phyloP scores from a whole-genome alignment of 2,329 filamentous ascomycete genomes.

The Botryosphaeria dothidea region DNA sequence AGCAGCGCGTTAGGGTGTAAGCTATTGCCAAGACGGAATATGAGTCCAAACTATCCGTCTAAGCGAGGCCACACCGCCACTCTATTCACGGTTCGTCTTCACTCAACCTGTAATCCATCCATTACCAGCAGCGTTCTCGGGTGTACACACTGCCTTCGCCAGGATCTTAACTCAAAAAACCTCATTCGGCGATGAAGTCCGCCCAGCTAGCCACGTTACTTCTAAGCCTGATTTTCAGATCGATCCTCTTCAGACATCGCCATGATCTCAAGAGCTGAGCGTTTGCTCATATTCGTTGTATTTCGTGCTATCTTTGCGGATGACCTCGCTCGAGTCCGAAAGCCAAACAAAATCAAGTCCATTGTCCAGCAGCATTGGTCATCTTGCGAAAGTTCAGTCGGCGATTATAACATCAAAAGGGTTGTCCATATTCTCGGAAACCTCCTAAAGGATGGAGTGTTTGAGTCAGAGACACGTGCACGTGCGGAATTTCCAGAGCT shows the following conservation, averaged over 20 bases:
- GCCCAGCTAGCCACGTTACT: too few species aligned
- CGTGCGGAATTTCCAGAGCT: neutral
- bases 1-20: too few species aligned
- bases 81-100: neutral
- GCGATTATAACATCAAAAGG: neutral
- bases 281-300: neutral
- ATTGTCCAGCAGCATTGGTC: neutral
- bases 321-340: neutral
- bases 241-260: neutral
- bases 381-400: neutral
- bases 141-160: too few species aligned
- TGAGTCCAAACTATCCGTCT: neutral
- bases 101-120: neutral
- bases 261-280: neutral
- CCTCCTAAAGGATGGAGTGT: neutral
- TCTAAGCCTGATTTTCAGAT: neutral
- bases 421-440: neutral
- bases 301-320: neutral
- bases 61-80: neutral
- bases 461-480: neutral
- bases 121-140: neutral
- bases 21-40: neutral
- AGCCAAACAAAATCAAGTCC: neutral
- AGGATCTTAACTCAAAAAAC: neutral
- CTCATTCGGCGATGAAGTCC: too few species aligned